Evolutionary conservation across 306 rosid species (phyloP).

Genomic region (Astragalus membranaceus): DNA sequence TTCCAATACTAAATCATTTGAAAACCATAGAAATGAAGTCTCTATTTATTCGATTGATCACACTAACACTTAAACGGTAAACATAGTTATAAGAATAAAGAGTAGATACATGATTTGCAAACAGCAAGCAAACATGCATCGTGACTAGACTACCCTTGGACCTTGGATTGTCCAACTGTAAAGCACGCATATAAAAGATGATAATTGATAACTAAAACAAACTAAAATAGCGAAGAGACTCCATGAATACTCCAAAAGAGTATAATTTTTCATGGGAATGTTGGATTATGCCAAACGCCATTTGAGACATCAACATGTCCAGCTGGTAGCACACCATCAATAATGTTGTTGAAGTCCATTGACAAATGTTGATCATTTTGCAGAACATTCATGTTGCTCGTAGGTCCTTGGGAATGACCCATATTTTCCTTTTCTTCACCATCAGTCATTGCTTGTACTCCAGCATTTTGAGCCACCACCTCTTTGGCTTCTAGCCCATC

Average conservation of each 20-base stretch:
- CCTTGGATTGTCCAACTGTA: no score
- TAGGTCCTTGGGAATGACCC: not conserved
- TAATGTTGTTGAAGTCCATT: no score
- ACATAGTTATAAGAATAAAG: no score
- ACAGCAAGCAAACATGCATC: no score
- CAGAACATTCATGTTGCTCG: not conserved
- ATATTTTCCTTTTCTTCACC: no score
- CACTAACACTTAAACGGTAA: no score
- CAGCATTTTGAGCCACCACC: not conserved
- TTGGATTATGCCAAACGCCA: not conserved
- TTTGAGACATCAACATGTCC: no score
- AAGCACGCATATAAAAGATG: not conserved
- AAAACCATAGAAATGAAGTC: not conserved
- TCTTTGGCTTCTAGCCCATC: not conserved
- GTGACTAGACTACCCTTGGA: no score
- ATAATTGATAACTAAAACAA: not conserved
- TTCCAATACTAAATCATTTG: not conserved
- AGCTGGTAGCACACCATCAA: no score
- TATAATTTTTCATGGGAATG: not conserved
- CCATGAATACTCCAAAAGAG: not conserved
- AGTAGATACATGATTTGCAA: no score
- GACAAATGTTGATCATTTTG: no score
- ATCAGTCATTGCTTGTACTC: not conserved
- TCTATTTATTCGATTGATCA: not conserved
- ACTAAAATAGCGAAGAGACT: not conserved